Evolutionary conservation across 2,329 filamentous ascomycete species (phyloP).

Genomic region (Scedosporium aurantiacum): DNA sequence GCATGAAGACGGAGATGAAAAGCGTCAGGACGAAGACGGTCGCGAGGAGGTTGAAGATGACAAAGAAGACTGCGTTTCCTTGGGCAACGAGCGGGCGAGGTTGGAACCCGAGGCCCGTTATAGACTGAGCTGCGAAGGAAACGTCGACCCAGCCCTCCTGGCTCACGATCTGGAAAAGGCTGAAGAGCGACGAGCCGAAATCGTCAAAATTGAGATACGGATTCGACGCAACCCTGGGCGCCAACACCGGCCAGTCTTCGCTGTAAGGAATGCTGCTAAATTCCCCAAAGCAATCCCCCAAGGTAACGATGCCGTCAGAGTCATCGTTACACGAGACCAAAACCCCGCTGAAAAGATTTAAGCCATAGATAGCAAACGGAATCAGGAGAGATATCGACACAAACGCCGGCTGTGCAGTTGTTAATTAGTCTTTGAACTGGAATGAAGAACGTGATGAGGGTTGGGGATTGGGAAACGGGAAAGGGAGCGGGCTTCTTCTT

Average conservation of each 20-base stretch:
- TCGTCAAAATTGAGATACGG: constrained; percentile 87
- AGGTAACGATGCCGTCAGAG: constrained; percentile 39
- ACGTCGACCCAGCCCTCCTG: constrained; percentile 97
- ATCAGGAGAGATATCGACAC: constrained; percentile 91
- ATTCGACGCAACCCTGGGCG: constrained; percentile 71
- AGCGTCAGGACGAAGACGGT: constrained; percentile 94
- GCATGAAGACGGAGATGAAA: constrained; percentile 99
- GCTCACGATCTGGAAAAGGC: constrained; percentile 96
- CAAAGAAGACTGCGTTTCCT: constrained; percentile 87
- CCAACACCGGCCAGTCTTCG: constrained; percentile 64
- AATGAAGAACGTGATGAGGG: background rate
- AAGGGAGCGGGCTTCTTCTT: constrained; percentile 22
- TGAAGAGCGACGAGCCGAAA: constrained; percentile 87
- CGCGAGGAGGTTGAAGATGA: constrained; percentile 90
- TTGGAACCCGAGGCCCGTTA: constrained; percentile 66
- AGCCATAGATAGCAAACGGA: constrained; percentile 89
- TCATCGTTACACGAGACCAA: constrained; percentile 63
- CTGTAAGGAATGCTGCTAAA: constrained; percentile 66
- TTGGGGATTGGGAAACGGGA: background rate
- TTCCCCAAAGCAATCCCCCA: constrained; percentile 75
- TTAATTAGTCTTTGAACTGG: constrained; percentile 10
- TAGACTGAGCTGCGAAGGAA: constrained; percentile 72
- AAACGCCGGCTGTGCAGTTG: constrained; percentile 53
- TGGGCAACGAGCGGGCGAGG: constrained; percentile 58
- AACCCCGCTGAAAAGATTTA: constrained; percentile 84